phyloP scores from a whole-genome alignment of 768 basidiomycete genomes.

The Suillus lakei region DNA sequence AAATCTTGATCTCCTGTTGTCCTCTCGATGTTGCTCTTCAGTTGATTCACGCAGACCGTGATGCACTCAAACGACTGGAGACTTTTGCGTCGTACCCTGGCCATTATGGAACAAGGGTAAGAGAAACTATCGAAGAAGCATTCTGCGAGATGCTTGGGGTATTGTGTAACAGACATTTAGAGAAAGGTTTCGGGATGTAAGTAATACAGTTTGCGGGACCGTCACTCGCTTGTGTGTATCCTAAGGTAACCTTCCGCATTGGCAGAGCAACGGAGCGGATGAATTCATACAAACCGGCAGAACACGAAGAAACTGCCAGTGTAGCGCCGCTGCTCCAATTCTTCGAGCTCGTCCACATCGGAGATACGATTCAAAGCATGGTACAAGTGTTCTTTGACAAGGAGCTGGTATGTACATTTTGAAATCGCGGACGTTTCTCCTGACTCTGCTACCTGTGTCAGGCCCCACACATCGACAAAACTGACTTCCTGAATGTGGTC shows the following conservation, averaged over 20 bases:
- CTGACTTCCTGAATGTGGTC: constrained; percentile 91
- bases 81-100: constrained; percentile 90
- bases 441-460: constrained; percentile 29
- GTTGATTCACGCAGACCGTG: constrained; percentile 91
- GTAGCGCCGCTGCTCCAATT: constrained; percentile 96
- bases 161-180: constrained; percentile 78
- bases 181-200: constrained; percentile 77
- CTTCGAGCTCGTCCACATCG: constrained; percentile 96
- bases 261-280: constrained; percentile 87
- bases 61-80: constrained; percentile 90
- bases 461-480: constrained; percentile 89
- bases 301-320: constrained; percentile 77
- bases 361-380: constrained; percentile 97
- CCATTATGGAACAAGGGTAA: constrained; percentile 82
- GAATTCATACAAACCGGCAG: constrained; percentile 87
- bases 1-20: constrained; percentile 85
- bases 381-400: constrained; percentile 98
- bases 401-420: constrained; percentile 66
- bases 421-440: neutral
- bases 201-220: constrained; percentile 25
- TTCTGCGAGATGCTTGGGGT: constrained; percentile 86
- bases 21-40: constrained; percentile 90
- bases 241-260: neutral
- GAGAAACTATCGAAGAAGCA: constrained; percentile 92
- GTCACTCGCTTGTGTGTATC: constrained; percentile 4